phyloP scores from a whole-genome alignment of 140 eudicot genomes.

The Cichorium intybus region DNA sequence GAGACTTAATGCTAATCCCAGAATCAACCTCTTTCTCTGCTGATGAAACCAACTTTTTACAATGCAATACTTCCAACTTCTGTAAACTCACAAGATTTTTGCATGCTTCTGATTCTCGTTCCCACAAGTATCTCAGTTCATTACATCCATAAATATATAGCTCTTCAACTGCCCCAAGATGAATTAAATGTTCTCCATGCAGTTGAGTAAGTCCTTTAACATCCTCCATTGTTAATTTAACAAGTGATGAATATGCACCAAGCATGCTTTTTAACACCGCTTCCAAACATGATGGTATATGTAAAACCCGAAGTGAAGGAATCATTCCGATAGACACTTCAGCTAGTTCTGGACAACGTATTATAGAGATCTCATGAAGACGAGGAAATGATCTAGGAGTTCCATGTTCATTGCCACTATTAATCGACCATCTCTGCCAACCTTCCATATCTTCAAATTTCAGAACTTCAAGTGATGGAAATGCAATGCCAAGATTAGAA shows the following conservation, averaged over 20 bases:
- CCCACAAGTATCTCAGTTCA: neutral
- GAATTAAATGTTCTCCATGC: constrained; percentile 1
- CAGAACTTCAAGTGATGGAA: constrained; percentile 29
- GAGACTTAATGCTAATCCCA: too few species aligned
- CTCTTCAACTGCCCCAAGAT: constrained; percentile 17
- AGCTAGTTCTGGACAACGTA: constrained; percentile 19
- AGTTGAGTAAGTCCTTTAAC: constrained; percentile 20
- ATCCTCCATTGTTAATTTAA: neutral
- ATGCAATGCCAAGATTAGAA: constrained; percentile 3
- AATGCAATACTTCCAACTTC: too few species aligned
- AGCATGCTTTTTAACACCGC: constrained; percentile 17
- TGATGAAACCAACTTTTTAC: too few species aligned
- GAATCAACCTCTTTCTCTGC: too few species aligned
- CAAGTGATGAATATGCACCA: constrained; percentile 4
- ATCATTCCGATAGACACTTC: constrained; percentile 17
- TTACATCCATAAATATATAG: constrained; percentile 6
- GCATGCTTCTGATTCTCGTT: too few species aligned
- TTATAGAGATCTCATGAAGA: constrained; percentile 19
- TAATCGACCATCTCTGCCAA: constrained; percentile 28
- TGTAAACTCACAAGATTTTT: too few species aligned
- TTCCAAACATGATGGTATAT: constrained; percentile 8
- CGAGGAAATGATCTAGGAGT: constrained; percentile 10
- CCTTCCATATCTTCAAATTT: constrained; percentile 24
- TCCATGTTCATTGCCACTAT: neutral
- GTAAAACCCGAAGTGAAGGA: constrained; percentile 15